Evolutionary conservation across 2,329 filamentous ascomycete species (phyloP), one percentile per base, ranked within the genome.

Genomic region (Geosmithia morbida): DNA sequence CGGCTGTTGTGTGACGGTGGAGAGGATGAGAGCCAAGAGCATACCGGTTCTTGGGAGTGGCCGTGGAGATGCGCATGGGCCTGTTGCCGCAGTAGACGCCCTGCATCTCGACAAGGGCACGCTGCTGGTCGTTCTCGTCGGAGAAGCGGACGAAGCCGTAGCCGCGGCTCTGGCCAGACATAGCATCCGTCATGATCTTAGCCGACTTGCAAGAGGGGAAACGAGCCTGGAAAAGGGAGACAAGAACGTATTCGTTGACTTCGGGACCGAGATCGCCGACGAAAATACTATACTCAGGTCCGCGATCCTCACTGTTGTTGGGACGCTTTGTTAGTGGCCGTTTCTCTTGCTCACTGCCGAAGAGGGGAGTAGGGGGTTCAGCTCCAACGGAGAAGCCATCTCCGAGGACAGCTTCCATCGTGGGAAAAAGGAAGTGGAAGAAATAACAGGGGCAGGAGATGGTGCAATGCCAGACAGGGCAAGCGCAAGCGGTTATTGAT

Each of bases 111-210:
- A 83, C 84, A 19, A 98, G 75, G 53, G 92, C 90, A 52, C 89
- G 87, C 72, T 98, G 90, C 72, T 97, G 90, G 61, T 98, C 92
- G 55, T 81, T 79, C 71, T 97, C 90, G 55, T 94, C 87, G 46
- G 87, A 87, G 71, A 98, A 98, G 55, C 92, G 87, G 47, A 98
- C 92, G 59, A 98, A 98, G 44, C 92, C 92, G 60, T 98, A 98
- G 48, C 92, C 92, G 53, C 92, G 88, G 53, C 89, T 96, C 78
- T 97, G 90, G 57, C 92, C 92, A 53, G 85, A 94, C 68, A 97
- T 92, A 51, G 92, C 90, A 61, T 98, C 92, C 51, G 90, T 95
- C 92, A 98, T 98, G 68, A 98, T 98, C 77, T 98, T 98, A 60
- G 92, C 92, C 39, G 88, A 95, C 74, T 97, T 97, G 85, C 90